These are phyloP conservation scores for Malus sylvestris DNA, from an alignment of 306 rosid genomes.

Conservation along the genomic window DNA sequence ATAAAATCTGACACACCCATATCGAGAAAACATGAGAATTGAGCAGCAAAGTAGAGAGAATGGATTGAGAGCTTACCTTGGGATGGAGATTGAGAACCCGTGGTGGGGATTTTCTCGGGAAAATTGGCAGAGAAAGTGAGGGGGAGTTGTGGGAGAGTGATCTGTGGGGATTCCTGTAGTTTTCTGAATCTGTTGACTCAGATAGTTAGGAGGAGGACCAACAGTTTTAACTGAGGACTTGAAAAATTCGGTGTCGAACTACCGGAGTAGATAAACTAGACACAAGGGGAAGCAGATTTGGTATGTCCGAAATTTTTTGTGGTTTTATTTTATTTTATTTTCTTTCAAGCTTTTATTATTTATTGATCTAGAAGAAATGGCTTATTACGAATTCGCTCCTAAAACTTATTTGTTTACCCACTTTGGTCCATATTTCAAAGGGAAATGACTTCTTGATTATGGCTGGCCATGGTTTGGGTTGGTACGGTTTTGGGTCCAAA, in stretches of 20 bases:
- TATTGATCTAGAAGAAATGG: neutral
- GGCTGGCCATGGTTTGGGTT: too few species aligned
- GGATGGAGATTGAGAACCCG: conserved; percentile 5
- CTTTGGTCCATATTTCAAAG: neutral
- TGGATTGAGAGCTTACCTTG: conserved; percentile 9
- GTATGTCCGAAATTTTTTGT: neutral
- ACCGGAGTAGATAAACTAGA: conserved; percentile 1
- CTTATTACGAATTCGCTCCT: neutral
- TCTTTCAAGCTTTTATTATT: neutral
- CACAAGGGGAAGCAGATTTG: neutral
- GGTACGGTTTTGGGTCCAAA: too few species aligned
- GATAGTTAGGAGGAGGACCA: neutral
- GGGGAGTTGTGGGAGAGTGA: neutral
- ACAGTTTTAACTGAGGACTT: conserved; percentile 3
- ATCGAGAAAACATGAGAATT: conserved; percentile 23
- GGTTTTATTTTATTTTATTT: neutral
- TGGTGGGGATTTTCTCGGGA: conserved; percentile 4
- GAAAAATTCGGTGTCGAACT: neutral
- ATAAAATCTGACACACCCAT: conserved; percentile 22
- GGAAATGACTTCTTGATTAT: too few species aligned
- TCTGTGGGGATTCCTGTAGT: neutral
- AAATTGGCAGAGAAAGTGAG: neutral
- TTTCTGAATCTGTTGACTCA: neutral
- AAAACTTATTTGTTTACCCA: neutral
- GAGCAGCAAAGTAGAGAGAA: neutral